Conservation (phyloP, 1,284 basidiomycete species). For the Ustilago xerochloae region DNA sequence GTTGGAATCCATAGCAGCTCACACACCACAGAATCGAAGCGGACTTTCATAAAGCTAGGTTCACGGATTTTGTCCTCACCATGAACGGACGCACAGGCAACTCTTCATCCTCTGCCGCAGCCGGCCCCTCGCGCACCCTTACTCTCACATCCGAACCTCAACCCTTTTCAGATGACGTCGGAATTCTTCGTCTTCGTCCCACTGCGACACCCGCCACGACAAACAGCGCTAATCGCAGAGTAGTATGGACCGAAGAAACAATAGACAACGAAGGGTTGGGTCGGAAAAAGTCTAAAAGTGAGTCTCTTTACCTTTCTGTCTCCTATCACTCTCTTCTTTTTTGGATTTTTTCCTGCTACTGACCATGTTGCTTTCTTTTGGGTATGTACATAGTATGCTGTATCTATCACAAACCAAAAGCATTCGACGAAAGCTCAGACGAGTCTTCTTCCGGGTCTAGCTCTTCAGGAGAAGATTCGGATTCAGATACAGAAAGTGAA, state of each 20-base stretch:
- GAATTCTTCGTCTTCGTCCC: slow-evolving; percentile 25
- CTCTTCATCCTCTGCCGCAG: not conserved
- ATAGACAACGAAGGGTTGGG: slow-evolving; percentile 64
- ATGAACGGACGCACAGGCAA: slow-evolving; percentile 5
- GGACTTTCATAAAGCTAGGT: no score
- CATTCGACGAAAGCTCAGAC: slow-evolving; percentile 61
- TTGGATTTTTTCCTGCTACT: not conserved
- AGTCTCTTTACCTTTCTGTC: slow-evolving; percentile 10
- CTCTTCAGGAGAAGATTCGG: not conserved
- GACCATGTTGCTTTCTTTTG: not conserved
- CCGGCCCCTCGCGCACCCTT: slow-evolving; percentile 14
- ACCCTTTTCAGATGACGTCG: not conserved
- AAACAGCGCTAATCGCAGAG: slow-evolving; percentile 16
- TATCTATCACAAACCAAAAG: slow-evolving; percentile 65
- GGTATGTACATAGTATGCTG: slow-evolving; percentile 54
- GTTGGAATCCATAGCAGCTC: not conserved
- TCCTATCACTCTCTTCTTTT: not conserved
- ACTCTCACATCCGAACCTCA: slow-evolving; percentile 6
- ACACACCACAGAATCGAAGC: not conserved
- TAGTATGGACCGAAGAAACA: slow-evolving; percentile 62
- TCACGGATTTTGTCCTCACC: no score
- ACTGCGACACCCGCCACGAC: not conserved
- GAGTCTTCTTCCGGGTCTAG: slow-evolving; percentile 21
- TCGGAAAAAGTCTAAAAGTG: slow-evolving; percentile 63
- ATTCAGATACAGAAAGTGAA: slow-evolving; percentile 11